Evolutionary conservation across 306 rosid genomes (phyloP).

Genomic region (Cyamopsis tetragonoloba): DNA sequence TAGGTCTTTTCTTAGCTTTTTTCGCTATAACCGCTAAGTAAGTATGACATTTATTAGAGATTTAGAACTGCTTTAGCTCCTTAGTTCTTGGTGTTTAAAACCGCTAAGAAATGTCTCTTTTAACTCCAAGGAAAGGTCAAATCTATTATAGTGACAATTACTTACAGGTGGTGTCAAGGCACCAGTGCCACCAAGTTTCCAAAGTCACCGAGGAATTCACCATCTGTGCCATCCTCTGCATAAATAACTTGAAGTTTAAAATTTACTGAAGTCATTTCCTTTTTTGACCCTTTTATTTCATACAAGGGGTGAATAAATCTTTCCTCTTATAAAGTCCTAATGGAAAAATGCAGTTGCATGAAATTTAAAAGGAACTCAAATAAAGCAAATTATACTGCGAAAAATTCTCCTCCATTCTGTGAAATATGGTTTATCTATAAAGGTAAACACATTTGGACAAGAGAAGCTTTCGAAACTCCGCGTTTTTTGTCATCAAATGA

Average conservation of each 20-base stretch:
- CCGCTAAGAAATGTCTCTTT: no score
- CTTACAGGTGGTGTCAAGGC: no score
- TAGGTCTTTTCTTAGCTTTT: no score
- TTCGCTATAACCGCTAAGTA: no score
- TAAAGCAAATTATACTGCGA: conserved; percentile 63
- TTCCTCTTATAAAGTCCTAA: conserved; percentile 12
- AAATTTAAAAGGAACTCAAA: conserved; percentile 62
- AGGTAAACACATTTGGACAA: conserved; percentile 70
- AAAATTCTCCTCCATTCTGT: conserved; percentile 57
- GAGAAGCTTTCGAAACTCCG: conserved; percentile 56
- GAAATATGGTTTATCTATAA: conserved; percentile 75
- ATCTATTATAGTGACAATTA: no score
- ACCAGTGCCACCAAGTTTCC: no score
- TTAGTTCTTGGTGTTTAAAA: no score
- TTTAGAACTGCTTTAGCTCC: no score
- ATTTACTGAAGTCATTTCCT: neutral
- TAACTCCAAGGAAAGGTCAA: no score
- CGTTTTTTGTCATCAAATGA: conserved; percentile 34
- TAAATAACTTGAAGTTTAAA: neutral
- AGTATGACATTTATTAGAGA: no score
- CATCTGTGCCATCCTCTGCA: neutral
- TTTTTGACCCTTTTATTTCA: neutral
- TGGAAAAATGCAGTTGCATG: conserved; percentile 47
- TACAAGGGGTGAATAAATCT: neutral
- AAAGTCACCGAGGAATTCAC: no score